phyloP scores from a whole-genome alignment of 768 basidiomycete species.

The Neoboletus magnificus region DNA sequence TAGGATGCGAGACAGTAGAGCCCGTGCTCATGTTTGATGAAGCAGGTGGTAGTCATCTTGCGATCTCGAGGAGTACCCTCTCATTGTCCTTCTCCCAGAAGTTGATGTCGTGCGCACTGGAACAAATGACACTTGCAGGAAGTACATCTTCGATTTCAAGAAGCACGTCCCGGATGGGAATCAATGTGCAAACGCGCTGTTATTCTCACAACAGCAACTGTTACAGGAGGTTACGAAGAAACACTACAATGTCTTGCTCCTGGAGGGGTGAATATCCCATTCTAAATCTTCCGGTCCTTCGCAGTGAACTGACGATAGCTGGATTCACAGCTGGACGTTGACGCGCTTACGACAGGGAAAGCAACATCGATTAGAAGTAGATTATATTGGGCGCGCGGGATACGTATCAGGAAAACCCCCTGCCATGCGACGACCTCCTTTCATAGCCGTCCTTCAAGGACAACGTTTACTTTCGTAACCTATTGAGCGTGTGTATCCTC shows the following conservation, averaged over 20 bases:
- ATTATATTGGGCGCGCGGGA: slow-evolving; percentile 67
- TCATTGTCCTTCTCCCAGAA: slow-evolving; percentile 38
- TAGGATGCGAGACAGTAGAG: slow-evolving; percentile 59
- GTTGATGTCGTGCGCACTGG: slow-evolving; percentile 56
- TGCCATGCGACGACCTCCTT: slow-evolving; percentile 54
- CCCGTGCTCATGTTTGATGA: slow-evolving; percentile 64
- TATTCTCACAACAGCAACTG: slow-evolving; percentile 64
- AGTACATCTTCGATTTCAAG: slow-evolving; percentile 60
- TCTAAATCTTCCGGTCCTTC: neutral
- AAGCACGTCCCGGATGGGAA: slow-evolving; percentile 41
- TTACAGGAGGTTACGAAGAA: slow-evolving; percentile 51
- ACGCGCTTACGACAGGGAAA: slow-evolving; percentile 63
- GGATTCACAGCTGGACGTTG: slow-evolving; percentile 54
- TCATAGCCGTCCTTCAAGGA: slow-evolving; percentile 59
- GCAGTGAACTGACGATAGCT: neutral
- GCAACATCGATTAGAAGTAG: slow-evolving; percentile 62
- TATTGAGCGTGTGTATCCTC: slow-evolving; percentile 27
- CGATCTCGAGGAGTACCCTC: slow-evolving; percentile 5
- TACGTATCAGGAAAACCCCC: slow-evolving; percentile 48
- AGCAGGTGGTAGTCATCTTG: slow-evolving; percentile 43
- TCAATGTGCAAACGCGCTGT: slow-evolving; percentile 50
- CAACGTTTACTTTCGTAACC: slow-evolving; percentile 28
- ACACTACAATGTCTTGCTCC: slow-evolving; percentile 60
- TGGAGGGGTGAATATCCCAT: slow-evolving; percentile 55
- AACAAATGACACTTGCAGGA: slow-evolving; percentile 51